A percentile compares a stretch with the other conserved stretches of the same genome.
Evolutionary conservation across 148 eudicot species (phyloP).

Genomic region (Rhododendron ferrugineum): DNA sequence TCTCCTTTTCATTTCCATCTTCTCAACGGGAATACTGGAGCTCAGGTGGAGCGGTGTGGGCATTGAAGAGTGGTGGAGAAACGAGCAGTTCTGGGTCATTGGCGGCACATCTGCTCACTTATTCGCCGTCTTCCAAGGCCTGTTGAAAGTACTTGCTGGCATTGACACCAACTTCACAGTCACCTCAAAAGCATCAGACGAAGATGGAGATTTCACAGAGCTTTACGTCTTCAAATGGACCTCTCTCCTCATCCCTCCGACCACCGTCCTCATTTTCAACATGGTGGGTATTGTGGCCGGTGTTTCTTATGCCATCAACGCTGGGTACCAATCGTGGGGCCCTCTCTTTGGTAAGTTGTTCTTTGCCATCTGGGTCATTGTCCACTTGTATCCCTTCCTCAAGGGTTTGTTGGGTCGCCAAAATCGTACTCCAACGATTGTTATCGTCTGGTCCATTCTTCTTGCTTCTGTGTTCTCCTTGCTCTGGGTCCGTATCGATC

Average conservation of each 20-base stretch:
- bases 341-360: slow-evolving; percentile 80
- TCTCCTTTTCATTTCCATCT: slow-evolving; percentile 67
- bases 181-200: slow-evolving; percentile 76
- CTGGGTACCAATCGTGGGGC: slow-evolving; percentile 87
- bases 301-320: slow-evolving; percentile 66
- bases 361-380: slow-evolving; percentile 76
- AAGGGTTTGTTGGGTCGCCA: slow-evolving; percentile 79
- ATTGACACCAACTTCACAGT: slow-evolving; percentile 86
- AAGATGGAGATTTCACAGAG: slow-evolving; percentile 75
- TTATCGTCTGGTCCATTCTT: slow-evolving; percentile 77
- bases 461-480: slow-evolving; percentile 81
- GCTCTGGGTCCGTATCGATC: slow-evolving; percentile 81
- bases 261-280: slow-evolving; percentile 66
- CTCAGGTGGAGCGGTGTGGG: slow-evolving; percentile 78
- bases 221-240: slow-evolving; percentile 84
- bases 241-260: slow-evolving; percentile 72
- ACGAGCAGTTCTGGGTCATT: slow-evolving; percentile 90
- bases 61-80: slow-evolving; percentile 89
- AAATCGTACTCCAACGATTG: slow-evolving; percentile 78
- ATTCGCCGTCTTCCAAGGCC: slow-evolving; percentile 84
- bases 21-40: slow-evolving; percentile 65
- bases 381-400: slow-evolving; percentile 83
- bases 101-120: slow-evolving; percentile 89
- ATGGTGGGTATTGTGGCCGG: slow-evolving; percentile 79
- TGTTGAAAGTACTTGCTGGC: slow-evolving; percentile 71